Base-by-base conservation (phyloP, 331 rosid species). In the Stylosanthes scabra region DNA sequence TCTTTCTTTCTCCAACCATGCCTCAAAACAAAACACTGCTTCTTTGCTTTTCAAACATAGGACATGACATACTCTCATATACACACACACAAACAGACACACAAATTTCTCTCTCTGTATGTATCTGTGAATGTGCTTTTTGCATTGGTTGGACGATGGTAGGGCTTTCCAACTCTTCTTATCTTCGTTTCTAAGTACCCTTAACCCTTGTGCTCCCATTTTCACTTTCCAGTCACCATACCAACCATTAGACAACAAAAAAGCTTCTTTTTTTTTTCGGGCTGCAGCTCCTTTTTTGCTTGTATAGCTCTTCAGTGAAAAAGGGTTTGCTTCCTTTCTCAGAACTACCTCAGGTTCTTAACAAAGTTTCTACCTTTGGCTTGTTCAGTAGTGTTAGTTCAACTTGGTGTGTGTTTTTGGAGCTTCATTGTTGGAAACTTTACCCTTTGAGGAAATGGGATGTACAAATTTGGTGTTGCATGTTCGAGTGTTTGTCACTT, bases 401-500 rank as follows among this genome's bases (percentile, higher is more conserved):
- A 25, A 49, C 58, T 83, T 62, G 10, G 10, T 10, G 37, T 60
- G 37, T 31, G 37, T 60, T 71, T 67, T 69, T 51, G 57, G 63
- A 73, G 52, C n/a, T 67, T 12, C 70, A 27, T 75, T 51, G 31
- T 63, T 72, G 58, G 83, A 76, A 63, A 70, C 40, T 14, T 16
- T 47, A 49, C 64, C 65, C 44, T 56, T 66, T 49, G 72, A 68
- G 72, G 42, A 57, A 61, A 87, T 88, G 95, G 82, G 82, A 8
- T 42, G 7, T 29, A 12, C 14, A 65, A 80, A 85, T 56, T 68
- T 74, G 81, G 84, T 61, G 51, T 37, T 81, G 68, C 75, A 59
- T 81, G 82, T 72, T 34, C 47, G 68, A 81, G 49, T 84, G 55
- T 77, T 81, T 15, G 70, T 77, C 74, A 80, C 56, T 57, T 77